These are phyloP conservation scores for Dryas octopetala DNA, from an alignment of 306 rosid species.

Conservation along the genomic window DNA sequence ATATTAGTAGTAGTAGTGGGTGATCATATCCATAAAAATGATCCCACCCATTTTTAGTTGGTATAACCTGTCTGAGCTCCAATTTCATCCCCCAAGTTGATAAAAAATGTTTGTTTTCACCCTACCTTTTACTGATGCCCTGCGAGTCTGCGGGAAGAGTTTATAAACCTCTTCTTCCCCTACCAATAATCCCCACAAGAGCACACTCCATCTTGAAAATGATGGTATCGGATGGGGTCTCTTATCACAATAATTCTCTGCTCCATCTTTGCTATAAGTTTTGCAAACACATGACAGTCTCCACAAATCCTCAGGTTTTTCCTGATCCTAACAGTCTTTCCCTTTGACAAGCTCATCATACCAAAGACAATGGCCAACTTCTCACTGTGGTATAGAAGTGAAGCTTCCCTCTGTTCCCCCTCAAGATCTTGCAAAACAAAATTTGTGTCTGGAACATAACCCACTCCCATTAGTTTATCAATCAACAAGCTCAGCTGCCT, in stretches of 20 bases:
- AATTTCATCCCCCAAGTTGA: neutral
- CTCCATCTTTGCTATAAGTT: conserved; percentile 59
- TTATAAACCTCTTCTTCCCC: conserved; percentile 8
- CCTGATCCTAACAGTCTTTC: conserved; percentile 67
- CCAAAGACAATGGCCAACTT: conserved; percentile 76
- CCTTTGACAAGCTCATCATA: conserved; percentile 64
- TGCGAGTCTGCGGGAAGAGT: too few relatives aligned
- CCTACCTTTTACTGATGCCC: neutral
- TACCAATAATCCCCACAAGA: conserved; percentile 93
- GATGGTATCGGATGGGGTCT: conserved; percentile 91
- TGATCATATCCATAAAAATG: too few relatives aligned
- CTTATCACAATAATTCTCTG: conserved; percentile 65
- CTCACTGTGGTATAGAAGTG: conserved; percentile 80
- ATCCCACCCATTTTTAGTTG: neutral
- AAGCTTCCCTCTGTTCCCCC: conserved; percentile 79
- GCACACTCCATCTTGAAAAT: conserved; percentile 71
- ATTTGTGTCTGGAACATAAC: conserved; percentile 81
- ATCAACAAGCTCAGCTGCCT: conserved; percentile 49
- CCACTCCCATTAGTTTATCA: conserved; percentile 44
- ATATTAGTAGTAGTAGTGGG: too few relatives aligned
- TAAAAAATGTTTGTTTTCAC: neutral
- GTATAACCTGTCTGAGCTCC: neutral
- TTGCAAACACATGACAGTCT: conserved; percentile 84
- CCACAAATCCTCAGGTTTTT: conserved; percentile 92
- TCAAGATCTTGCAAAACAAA: conserved; percentile 89